phyloP scores from a whole-genome alignment of 495 filamentous ascomycete species.

The Penicillium egyptiacum region DNA sequence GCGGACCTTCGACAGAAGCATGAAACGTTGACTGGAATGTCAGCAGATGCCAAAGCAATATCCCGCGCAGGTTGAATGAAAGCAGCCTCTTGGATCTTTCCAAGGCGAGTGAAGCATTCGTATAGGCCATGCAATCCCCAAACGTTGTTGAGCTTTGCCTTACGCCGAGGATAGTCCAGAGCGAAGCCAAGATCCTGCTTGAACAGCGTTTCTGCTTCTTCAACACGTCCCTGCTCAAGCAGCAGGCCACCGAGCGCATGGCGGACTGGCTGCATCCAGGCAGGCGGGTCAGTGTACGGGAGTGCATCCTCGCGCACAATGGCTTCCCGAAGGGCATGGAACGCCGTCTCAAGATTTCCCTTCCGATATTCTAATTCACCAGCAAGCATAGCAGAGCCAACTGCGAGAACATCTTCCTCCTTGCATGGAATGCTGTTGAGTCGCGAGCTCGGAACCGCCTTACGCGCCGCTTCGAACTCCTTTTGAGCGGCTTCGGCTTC shows the following conservation, averaged over 20 bases:
- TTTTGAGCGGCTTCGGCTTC: background rate
- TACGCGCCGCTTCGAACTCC: background rate
- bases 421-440: slow-evolving; percentile 6
- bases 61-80: background rate
- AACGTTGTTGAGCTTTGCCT: slow-evolving; percentile 5
- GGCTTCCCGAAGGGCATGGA: background rate
- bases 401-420: slow-evolving; percentile 1
- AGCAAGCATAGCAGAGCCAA: slow-evolving; percentile 1
- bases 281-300: background rate
- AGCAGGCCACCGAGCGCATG: slow-evolving; percentile 3
- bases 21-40: background rate
- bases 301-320: slow-evolving; percentile 1
- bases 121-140: slow-evolving; percentile 5
- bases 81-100: background rate
- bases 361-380: slow-evolving; percentile 4
- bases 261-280: slow-evolving; percentile 8
- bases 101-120: slow-evolving; percentile 1
- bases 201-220: background rate
- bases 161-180: slow-evolving; percentile 1
- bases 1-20: background rate
- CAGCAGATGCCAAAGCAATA: slow-evolving; percentile 4
- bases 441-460: background rate
- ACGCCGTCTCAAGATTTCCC: background rate
- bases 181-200: slow-evolving; percentile 2
- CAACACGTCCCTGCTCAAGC: background rate